Evolutionary conservation across 495 filamentous ascomycete species (phyloP).

Genomic region (Penicillium cosmopolitanum): DNA sequence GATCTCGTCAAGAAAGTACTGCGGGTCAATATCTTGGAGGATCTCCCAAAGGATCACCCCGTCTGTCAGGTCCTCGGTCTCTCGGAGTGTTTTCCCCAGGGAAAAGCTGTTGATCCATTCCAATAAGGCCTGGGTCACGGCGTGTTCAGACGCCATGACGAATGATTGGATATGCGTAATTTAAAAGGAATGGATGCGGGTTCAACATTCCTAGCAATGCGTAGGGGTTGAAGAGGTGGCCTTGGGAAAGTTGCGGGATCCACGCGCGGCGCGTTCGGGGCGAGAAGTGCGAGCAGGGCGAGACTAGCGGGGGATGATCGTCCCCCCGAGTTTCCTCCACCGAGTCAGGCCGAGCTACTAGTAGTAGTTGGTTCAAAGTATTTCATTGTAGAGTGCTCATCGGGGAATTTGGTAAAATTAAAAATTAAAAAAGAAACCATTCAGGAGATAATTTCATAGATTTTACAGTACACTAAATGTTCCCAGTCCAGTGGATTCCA

Average conservation of each 20-base stretch:
- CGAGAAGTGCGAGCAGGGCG: constrained; percentile 2
- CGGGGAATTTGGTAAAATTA: not conserved
- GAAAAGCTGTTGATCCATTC: constrained; percentile 64
- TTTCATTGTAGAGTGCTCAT: no score
- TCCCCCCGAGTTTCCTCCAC: not conserved
- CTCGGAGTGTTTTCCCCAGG: constrained; percentile 47
- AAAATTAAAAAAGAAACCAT: not conserved
- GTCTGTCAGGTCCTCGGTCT: constrained; percentile 69
- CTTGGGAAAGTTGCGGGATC: constrained; percentile 23
- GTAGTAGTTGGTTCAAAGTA: not conserved
- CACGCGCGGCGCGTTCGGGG: constrained; percentile 22
- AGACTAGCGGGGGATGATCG: constrained; percentile 24
- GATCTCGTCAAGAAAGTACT: constrained; percentile 67
- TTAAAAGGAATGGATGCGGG: constrained; percentile 19
- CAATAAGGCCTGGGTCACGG: constrained; percentile 54
- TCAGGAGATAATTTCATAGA: not conserved
- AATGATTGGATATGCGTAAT: constrained; percentile 10
- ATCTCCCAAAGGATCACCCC: constrained; percentile 73
- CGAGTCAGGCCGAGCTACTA: not conserved
- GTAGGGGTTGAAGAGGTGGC: constrained; percentile 13
- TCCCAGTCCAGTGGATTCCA: not conserved
- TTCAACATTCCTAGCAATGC: constrained; percentile 24
- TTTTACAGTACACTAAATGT: not conserved
- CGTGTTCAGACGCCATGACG: constrained; percentile 50
- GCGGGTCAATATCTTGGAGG: constrained; percentile 67